phyloP scores from a whole-genome alignment of 1,284 basidiomycete species.

The Cryptococcus hybrid region DNA sequence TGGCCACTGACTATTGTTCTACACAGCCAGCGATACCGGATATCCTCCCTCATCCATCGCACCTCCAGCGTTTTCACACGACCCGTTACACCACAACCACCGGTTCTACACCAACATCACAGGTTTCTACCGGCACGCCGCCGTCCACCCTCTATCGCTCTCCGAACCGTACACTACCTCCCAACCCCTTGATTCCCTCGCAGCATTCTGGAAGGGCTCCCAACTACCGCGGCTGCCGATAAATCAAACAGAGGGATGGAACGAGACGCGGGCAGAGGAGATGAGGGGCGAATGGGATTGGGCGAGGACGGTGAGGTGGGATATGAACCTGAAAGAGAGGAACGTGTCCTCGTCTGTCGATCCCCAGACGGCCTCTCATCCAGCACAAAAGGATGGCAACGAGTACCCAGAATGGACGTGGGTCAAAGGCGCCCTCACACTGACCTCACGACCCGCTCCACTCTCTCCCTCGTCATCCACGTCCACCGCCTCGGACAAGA shows the following conservation, averaged over 20 bases:
- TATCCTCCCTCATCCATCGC: constrained; percentile 24
- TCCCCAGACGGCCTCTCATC: neutral
- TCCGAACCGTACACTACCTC: neutral
- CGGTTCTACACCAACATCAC: constrained; percentile 46
- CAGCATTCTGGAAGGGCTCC: constrained; percentile 25
- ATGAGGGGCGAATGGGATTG: constrained; percentile 41
- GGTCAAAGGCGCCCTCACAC: constrained; percentile 33
- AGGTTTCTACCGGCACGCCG: constrained; percentile 45
- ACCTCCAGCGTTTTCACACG: constrained; percentile 31
- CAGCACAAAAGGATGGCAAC: neutral
- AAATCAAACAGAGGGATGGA: constrained; percentile 21
- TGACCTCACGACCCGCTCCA: constrained; percentile 5
- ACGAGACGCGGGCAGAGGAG: constrained; percentile 34
- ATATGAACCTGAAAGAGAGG: constrained; percentile 45
- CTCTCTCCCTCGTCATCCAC: neutral
- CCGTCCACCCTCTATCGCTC: constrained; percentile 25
- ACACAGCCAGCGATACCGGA: constrained; percentile 26
- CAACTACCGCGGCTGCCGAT: neutral
- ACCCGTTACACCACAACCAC: neutral
- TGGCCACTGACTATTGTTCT: neutral
- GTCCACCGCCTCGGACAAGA: constrained; percentile 7
- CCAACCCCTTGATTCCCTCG: constrained; percentile 18
- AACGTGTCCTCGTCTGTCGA: constrained; percentile 9
- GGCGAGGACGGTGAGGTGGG: constrained; percentile 28
- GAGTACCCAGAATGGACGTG: constrained; percentile 33